Percentiles rank a stretch among this genome's conserved stretches.
Evolutionary conservation across 176 grass and related monocot species (phyloP).

Genomic region (Carex cristatella): DNA sequence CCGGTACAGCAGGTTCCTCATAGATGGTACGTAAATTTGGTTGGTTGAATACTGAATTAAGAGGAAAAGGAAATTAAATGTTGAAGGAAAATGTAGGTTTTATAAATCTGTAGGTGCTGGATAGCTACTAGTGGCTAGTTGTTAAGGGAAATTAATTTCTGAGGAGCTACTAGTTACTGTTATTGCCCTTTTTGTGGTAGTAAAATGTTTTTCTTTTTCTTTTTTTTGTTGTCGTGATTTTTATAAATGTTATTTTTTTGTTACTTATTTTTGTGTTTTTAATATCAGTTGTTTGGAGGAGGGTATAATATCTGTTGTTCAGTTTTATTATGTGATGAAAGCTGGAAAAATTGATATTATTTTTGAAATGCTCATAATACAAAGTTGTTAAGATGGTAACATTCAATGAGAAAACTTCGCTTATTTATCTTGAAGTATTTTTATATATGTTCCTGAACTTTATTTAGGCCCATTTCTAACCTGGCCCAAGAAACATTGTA

Average conservation of each 20-base stretch:
- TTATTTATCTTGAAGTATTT: no score
- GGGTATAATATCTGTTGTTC: not conserved
- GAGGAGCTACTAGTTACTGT: slow-evolving; percentile 14
- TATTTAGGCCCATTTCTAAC: not conserved
- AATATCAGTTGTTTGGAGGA: not conserved
- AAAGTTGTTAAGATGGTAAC: not conserved
- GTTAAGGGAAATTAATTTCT: slow-evolving; percentile 10
- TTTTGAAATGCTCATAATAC: not conserved
- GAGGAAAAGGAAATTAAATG: not conserved
- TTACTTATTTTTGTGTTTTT: slow-evolving; percentile 11
- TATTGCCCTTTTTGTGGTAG: slow-evolving; percentile 7
- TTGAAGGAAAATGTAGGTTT: slow-evolving; percentile 15
- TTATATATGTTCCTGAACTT: not conserved
- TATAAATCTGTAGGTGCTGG: not conserved
- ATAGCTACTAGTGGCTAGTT: slow-evolving; percentile 8
- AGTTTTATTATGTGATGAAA: slow-evolving; percentile 3
- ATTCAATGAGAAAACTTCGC: not conserved
- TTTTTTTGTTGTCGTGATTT: not conserved
- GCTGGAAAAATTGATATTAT: slow-evolving; percentile 6
- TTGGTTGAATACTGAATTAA: not conserved
- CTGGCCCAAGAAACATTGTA: not conserved
- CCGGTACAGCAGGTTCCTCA: slow-evolving; percentile 2
- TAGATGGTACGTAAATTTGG: slow-evolving; percentile 16
- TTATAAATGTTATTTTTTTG: slow-evolving; percentile 19
- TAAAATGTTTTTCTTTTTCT: not conserved